Evolutionary conservation across 2,329 filamentous ascomycete genomes (phyloP).

Genomic region (Beauveria asiatica): DNA sequence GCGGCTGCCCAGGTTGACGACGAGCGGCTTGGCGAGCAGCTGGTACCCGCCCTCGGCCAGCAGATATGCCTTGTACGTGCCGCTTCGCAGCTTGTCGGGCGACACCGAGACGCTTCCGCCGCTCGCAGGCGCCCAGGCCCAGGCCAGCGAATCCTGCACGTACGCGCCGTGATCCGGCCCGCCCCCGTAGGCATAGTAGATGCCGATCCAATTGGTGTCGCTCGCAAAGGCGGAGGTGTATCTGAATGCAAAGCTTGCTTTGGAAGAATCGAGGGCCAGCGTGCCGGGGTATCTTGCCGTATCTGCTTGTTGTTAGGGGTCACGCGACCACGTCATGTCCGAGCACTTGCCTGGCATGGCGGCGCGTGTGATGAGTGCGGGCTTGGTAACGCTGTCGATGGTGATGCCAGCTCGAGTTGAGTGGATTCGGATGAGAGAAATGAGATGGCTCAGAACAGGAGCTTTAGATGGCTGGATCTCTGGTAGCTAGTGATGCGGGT

Average conservation of each 20-base stretch:
- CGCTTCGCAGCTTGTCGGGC: neutral
- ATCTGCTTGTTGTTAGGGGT: constrained; percentile 1
- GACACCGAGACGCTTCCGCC: constrained; percentile 14
- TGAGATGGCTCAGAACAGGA: too few relatives aligned
- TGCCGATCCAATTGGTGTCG: constrained; percentile 19
- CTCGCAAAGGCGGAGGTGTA: constrained; percentile 14
- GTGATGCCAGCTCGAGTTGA: too few relatives aligned
- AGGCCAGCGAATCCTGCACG: constrained; percentile 15
- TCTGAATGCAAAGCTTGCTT: constrained; percentile 14
- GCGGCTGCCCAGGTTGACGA: neutral
- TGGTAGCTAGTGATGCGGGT: too few relatives aligned
- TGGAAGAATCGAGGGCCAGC: neutral
- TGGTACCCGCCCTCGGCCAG: neutral
- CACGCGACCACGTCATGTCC: neutral
- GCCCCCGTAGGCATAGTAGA: constrained; percentile 18
- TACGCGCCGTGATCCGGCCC: constrained; percentile 15
- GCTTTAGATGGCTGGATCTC: too few relatives aligned
- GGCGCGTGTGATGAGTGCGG: neutral
- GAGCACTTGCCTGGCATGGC: constrained; percentile 3
- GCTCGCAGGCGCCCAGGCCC: constrained; percentile 16
- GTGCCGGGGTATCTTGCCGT: neutral
- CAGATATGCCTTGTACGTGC: constrained; percentile 8
- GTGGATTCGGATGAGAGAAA: too few relatives aligned
- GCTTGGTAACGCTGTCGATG: too few relatives aligned
- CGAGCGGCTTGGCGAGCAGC: neutral